Evolutionary conservation across 176 grass and related monocot species (phyloP), one percentile per base, ranked within the genome.

Genomic region (Eragrostis nindensis): DNA sequence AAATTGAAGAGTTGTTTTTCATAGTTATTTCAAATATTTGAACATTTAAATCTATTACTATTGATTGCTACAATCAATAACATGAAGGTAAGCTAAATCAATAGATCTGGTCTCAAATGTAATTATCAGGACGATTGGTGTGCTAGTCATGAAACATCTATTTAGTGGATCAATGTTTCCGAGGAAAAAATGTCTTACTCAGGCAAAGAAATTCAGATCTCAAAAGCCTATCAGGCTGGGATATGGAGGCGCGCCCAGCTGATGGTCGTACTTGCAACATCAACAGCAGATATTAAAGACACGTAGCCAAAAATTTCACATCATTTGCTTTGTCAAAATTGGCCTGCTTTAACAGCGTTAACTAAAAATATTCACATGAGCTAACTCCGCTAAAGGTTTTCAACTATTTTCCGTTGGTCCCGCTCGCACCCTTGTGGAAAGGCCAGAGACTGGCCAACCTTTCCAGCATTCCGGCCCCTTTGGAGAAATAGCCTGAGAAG

Each of bases 361-460:
- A 46, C 61, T n/a, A 77, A 2, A 17, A 85, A 82, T 86, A 82
- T 77, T 60, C 59, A 82, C 72, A 89, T 57, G 1, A 43, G 72
- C 10, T 48, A 30, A 50, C 72, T 65, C 17, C 60, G 70, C 32
- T 21, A 68, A 36, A 36, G 76, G n/a, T 30, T 22, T 85, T 42
- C 19, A 50, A n/a, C 60, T 82, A 78, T 67, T 89, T 90, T 61
- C 78, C 73, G 1, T 86, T 82, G 21, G 78, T 11, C 10, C 30
- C 30, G 1, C 59, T 18, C 3, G 49, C 42, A 0, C 87, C 74
- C 83, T 90, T 90, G 73, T 92, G 86, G 50, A 99, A 99, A 77
- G 92, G 96, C 90, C 90, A 94, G 75, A 99, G 77, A 80, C 79
- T 99, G 79, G 86, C 96, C 47, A 99, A 53, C 56, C 92, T 87